Evolutionary conservation across 495 filamentous ascomycete species (phyloP).

Genomic region (Neurospora intermedia): DNA sequence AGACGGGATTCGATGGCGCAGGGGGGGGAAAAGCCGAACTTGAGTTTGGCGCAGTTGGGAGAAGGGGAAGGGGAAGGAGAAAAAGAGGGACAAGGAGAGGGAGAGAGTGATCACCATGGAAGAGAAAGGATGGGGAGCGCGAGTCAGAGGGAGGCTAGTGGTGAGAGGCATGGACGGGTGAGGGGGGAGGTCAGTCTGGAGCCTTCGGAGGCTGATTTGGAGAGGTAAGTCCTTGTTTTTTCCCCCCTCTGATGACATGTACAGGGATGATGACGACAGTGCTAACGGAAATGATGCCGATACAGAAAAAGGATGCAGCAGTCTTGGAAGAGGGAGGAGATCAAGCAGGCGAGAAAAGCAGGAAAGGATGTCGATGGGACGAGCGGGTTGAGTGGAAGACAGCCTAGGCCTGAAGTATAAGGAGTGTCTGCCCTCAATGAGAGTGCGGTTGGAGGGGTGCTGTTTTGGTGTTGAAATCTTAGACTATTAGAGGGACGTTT

Average conservation of each 20-base stretch:
- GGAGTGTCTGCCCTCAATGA: too few relatives aligned
- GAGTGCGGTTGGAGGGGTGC: too few relatives aligned
- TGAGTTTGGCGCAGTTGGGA: not conserved
- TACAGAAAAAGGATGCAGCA: conserved; percentile 25
- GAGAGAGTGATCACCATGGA: not conserved
- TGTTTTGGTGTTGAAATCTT: too few relatives aligned
- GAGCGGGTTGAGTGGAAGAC: not conserved
- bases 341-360: conserved; percentile 20
- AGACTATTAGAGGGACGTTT: too few relatives aligned
- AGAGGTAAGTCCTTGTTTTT: conserved; percentile 20
- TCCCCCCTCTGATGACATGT: not conserved
- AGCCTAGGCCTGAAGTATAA: not conserved
- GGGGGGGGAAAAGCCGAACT: not conserved
- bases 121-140: not conserved
- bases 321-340: conserved; percentile 16
- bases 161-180: conserved; percentile 10
- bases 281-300: not conserved
- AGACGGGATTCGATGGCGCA: not conserved
- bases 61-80: not conserved
- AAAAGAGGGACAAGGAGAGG: not conserved
- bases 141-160: not conserved
- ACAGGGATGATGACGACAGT: not conserved
- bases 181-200: conserved; percentile 17
- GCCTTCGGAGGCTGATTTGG: conserved; percentile 27
- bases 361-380: conserved; percentile 18